Evolutionary conservation across 306 rosid genomes (phyloP), one percentile per base, ranked within the genome.

Genomic region (Fragaria iinumae): DNA sequence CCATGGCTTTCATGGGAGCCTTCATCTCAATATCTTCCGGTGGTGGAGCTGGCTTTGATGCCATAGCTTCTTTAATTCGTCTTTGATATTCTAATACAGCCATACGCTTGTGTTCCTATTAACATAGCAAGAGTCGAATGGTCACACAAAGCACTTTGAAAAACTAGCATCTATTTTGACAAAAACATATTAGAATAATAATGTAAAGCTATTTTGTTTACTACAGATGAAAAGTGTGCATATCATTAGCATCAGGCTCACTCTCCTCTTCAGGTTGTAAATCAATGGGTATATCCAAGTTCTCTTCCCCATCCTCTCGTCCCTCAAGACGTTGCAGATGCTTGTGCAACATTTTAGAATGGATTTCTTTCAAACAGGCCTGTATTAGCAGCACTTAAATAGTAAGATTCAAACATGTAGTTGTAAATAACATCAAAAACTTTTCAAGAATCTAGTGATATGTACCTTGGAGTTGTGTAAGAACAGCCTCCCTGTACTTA

Each of bases 331-430:
- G 85, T 70, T 82, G 84, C 86, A 95, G 78, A 83, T 92, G 91
- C 87, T 89, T 87, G 47, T 86, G 96, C 73, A 95, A 83, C 90
- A 90, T 86, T 83, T 89, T 90, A 69, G 92, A 84, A 83, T 90
- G 98, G 72, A 95, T 95, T 84, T 95, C 98, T 84, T 87, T 90
- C 81, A 92, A 86, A 81, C 92, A 89, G 82, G 97, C 96, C 98
- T 95, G 87, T 59, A 80, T 77, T 71, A 59, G 80, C 47, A 81
- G 71, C 79, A 84, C 56, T 53, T 69, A 27, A 69, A 8, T 21
- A 73, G 77, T 84, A 43, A 64, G 69, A 65, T 66, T 27, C 47
- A 79, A 77, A 39, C 62, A 50, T 48, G 21, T 59, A 17, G 48
- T 7, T 52, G 25, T 25, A 72, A 44, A 74, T 39, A 57, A 13